phyloP scores from a whole-genome alignment of 2,329 filamentous ascomycete genomes.

The Monilinia fructigena region DNA sequence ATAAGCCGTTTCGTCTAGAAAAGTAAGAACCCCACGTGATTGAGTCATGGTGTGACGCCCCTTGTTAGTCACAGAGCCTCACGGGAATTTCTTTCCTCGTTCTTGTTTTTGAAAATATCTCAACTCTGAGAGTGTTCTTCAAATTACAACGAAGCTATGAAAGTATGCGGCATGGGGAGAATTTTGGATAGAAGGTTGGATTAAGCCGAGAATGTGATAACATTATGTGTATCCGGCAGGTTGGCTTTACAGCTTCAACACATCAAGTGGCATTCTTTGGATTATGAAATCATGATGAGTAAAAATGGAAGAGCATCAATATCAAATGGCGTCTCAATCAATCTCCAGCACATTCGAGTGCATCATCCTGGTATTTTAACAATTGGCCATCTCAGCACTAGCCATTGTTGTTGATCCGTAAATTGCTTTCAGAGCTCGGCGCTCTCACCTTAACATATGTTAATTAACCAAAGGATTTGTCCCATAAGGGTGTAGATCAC shows the following conservation, averaged over 20 bases:
- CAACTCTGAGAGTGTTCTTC: not conserved
- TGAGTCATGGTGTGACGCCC: too few relatives aligned
- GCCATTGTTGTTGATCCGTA: not conserved
- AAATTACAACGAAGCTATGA: not conserved
- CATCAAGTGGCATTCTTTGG: not conserved
- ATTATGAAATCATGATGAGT: too few relatives aligned
- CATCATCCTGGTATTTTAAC: not conserved
- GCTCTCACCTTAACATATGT: too few relatives aligned
- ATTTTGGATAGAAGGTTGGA: not conserved
- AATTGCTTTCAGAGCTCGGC: not conserved
- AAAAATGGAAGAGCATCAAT: not conserved
- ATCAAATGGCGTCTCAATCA: not conserved
- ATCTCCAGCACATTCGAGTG: not conserved
- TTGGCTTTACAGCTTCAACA: not conserved
- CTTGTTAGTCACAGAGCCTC: not conserved
- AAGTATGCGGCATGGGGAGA: not conserved
- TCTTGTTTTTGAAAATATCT: not conserved
- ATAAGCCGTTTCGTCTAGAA: conserved; percentile 1
- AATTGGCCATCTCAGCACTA: too few relatives aligned
- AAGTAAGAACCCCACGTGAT: too few relatives aligned
- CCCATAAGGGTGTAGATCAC: not conserved
- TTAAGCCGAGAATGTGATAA: not conserved
- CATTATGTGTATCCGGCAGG: not conserved
- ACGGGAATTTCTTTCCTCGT: not conserved
- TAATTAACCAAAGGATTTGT: too few relatives aligned